Evolutionary conservation across 441 rosid species (phyloP).

Genomic region (Gossypium armourianum): DNA sequence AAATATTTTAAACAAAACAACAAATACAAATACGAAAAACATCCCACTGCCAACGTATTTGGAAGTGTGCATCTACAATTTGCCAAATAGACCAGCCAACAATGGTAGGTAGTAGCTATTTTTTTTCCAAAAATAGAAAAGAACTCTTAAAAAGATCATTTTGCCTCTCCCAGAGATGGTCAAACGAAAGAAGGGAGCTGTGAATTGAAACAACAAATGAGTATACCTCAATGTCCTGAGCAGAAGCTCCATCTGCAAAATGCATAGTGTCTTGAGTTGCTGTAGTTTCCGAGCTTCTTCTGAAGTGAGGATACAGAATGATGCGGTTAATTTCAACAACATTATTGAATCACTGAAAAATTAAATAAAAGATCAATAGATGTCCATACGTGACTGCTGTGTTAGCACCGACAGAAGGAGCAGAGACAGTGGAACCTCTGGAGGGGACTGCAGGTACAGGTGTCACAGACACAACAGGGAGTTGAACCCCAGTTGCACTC

Average conservation of each 20-base stretch:
- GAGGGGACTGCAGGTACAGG: constrained; percentile 26
- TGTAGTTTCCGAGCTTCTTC: constrained; percentile 33
- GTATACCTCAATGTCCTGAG: constrained; percentile 47
- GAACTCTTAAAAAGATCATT: not conserved
- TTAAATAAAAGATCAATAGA: constrained; percentile 15
- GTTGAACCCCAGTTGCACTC: constrained; percentile 35
- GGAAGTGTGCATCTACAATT: not conserved
- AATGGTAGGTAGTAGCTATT: not conserved
- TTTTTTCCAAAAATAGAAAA: not conserved
- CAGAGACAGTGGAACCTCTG: constrained; percentile 25
- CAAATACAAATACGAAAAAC: not conserved
- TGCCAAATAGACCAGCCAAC: not conserved
- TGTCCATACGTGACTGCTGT: constrained; percentile 33
- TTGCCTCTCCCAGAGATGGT: not conserved
- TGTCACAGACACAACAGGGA: constrained; percentile 17
- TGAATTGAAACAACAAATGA: not conserved
- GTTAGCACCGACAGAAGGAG: constrained; percentile 24
- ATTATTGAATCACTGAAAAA: not conserved
- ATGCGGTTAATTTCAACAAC: constrained; percentile 2
- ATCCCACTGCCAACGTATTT: not conserved
- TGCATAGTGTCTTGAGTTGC: constrained; percentile 33
- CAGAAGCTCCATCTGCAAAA: constrained; percentile 37
- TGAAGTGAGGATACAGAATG: constrained; percentile 24
- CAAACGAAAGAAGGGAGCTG: not conserved
- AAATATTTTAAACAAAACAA: not conserved